Evolutionary conservation across 306 rosid species (phyloP), one percentile per base, ranked within the genome.

Genomic region (Senna siamea): DNA sequence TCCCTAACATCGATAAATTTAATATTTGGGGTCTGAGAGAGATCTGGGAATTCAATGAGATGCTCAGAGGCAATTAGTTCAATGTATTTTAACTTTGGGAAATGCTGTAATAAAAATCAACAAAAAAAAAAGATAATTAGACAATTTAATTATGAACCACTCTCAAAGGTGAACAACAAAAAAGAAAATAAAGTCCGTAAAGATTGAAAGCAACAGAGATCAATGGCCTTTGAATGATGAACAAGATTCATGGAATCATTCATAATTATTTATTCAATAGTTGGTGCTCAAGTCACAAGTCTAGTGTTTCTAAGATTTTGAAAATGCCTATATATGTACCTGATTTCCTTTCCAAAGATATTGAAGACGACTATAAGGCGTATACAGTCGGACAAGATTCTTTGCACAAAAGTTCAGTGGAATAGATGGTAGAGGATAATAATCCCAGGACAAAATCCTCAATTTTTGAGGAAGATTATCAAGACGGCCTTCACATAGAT

Each of bases 1-100:
- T 14, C 35, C 2, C 0, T 0, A 1, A 53, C 0, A 53, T 20
- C 0, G 2, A 55, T 9, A 10, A 2, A 0, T 23, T 9, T 1
- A 26, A 58, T 13, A 58, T 58, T 58, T 58, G 64, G 64, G 6
- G 20, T 1, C 19, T 28, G 41, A 13, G 20, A 13, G 20, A 58
- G 64, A 58, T 58, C 64, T 5, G 20, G 18, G 3, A 28, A 35
- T 28, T 11, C 11, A 58, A 14, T 4, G 3, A 58, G 64, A 3
- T 30, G 10, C 18, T 30, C 2, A 0, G 41, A 58, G 11, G 0
- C 3, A 14, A 0, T 0, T 13, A 58, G 20, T 0, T 4, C 0
- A 14, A 58, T 4, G 0, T 0, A 0, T 6, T 5, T 30, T 32
- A 58, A 58, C 5, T 58, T 58, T 28, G 41, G 20, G 5, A 58